Base-by-base conservation (phyloP, 306 rosid species). In the Lathyrus tuberosus region DNA sequence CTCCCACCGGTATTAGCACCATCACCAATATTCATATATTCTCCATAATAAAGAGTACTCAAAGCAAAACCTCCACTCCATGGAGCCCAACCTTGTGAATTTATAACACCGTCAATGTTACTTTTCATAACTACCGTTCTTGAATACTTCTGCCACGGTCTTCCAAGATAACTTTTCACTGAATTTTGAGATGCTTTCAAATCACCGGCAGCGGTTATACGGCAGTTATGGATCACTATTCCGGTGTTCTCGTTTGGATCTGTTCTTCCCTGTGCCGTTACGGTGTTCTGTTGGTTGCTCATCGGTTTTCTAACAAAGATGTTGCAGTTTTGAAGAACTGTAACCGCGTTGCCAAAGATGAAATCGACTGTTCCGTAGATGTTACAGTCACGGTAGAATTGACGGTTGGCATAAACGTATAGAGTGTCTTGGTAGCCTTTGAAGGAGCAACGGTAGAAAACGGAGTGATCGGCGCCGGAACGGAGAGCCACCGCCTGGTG, bases 351-450 rank as follows among this genome's bases (percentile, higher is more conserved):
- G 5, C 96, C 95, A 37, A 74, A 89, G n/a, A 92, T 86, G 86
- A 92, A 84, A 75, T 92, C 96, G 0, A 35, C 40, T 6, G 40
- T 35, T 35, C 40, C 40, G 10, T 35, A 35, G 40, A 35, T 35
- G 10, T 35, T 35, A 35, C 40, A 35, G 10, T 35, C 40, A 7
- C 40, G 40, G 40, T 35, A 35, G 40, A 35, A 35, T 38, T 92
- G 97, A n/a, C 95, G 92, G 4, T 74, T 77, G 4, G 92, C 44
- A 72, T 78, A 63, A 9, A 84, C 95, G 74, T 89, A 92, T 10
- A 92, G 43, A 13, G 95, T 89, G 82, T 92, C 96, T 62, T 89
- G 97, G 73, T 87, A 87, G n/a, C 96, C 96, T 16, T 81, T 79
- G 73, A 92, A 83, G 83, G 87, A 67, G 81, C 97, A 92, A 0